These are phyloP conservation scores for Pluteus cervinus DNA, from an alignment of 768 basidiomycete genomes.

Conservation along the genomic window DNA sequence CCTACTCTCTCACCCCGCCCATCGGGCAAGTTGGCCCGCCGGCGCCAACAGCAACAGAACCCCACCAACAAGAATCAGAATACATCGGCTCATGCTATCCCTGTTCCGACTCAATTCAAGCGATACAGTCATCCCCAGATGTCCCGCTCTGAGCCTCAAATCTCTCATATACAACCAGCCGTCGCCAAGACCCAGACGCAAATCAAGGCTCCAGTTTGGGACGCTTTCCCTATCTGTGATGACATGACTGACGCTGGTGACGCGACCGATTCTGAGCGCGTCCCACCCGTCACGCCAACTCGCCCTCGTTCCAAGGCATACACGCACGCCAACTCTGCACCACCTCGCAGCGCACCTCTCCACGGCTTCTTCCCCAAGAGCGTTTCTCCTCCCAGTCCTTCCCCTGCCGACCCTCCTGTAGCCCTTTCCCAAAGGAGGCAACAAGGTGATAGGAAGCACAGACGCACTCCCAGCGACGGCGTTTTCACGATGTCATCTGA, in stretches of 20 bases:
- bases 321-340: constrained; percentile 27
- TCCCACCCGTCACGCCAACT: constrained; percentile 49
- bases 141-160: constrained; percentile 48
- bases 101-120: constrained; percentile 33
- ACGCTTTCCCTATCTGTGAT: constrained; percentile 65
- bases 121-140: constrained; percentile 19
- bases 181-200: constrained; percentile 25
- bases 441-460: constrained; percentile 35
- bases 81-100: too few species aligned
- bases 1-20: constrained; percentile 43
- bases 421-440: constrained; percentile 22
- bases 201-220: constrained; percentile 14
- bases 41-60: constrained; percentile 37
- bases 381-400: constrained; percentile 33
- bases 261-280: constrained; percentile 23
- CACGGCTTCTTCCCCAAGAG: constrained; percentile 16
- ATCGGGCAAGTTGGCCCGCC: constrained; percentile 52
- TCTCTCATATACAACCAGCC: constrained; percentile 26
- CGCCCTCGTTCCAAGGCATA: constrained; percentile 28
- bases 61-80: constrained; percentile 25
- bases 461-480: constrained; percentile 64
- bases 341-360: constrained; percentile 51
- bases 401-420: too few species aligned
- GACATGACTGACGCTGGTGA: constrained; percentile 52
- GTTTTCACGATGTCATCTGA: constrained; percentile 74